Base-by-base conservation (phyloP, 345 rosid genomes). In the Ricinus communis region DNA sequence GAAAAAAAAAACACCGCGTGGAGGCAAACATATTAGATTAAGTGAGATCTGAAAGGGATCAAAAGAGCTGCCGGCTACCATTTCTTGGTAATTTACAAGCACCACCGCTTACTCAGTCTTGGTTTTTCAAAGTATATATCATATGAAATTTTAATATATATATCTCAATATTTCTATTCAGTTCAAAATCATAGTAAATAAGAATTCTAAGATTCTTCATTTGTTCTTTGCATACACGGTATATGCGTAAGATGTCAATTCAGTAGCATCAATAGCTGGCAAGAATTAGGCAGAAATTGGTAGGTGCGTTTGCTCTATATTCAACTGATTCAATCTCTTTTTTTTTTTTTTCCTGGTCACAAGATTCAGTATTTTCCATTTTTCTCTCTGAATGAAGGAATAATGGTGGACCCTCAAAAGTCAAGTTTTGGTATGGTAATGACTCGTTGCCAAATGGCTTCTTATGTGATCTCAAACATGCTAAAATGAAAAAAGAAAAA, bases 1-100 rank as follows among this genome's bases (percentile, higher is more conserved):
- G 47, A 6, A 33, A 33, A 4, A 40, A 68, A 66, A 65, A 53
- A 62, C 62, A 77, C 80, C 85, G 78, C 81, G 87, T 82, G 85
- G 85, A 33, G 41, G 1, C 36, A 5, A 43, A 62, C 74, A 70
- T 76, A 47, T 47, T 28, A 46, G 85, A n/a, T 83, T 78, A 21
- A 21, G 68, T 28, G 63, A 25, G 69, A 13, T 9, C 6, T 33
- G 38, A 33, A 33, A 33, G 38, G 54, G 38, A 52, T 68, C 56
- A 66, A 60, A 58, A 59, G 68, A 68, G 74, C 77, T 70, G 85
- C 88, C 85, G 85, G 88, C 81, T 85, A 81, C 43, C 52, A 4
- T 69, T 78, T 77, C 78, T 51, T 38, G 25, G 55, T 15, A 66
- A 27, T 50, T 70, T 55, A 18, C 72, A 51, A 8, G 53, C 60